phyloP scores from a whole-genome alignment of 306 rosid genomes.

The Quercus berberidifolia region DNA sequence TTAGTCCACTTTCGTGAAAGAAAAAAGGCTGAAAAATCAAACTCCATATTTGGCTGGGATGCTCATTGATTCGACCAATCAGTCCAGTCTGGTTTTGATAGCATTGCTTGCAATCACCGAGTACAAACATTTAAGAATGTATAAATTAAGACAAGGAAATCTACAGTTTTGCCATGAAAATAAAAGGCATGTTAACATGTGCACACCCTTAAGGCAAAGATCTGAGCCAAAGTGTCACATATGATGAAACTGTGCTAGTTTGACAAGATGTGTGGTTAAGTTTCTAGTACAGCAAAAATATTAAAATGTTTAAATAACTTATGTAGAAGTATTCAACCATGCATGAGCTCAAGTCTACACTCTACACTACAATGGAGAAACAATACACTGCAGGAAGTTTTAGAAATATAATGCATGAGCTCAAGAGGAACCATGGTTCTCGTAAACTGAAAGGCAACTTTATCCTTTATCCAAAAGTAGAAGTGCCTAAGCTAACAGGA shows the following conservation, averaged over 20 bases:
- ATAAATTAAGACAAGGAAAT: neutral
- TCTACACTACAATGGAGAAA: neutral
- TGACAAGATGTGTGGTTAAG: neutral
- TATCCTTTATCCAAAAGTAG: neutral
- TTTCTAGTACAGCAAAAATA: neutral
- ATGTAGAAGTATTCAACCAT: neutral
- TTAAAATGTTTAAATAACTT: neutral
- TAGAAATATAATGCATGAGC: neutral
- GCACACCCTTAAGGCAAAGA: neutral
- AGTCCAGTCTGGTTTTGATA: neutral
- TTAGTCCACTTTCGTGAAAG: neutral
- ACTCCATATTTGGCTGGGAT: neutral
- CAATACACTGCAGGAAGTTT: neutral
- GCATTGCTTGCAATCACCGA: neutral
- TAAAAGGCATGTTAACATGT: neutral
- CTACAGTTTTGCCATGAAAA: neutral
- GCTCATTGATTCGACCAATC: neutral
- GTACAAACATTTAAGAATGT: neutral
- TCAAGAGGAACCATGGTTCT: neutral
- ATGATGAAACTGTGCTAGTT: neutral
- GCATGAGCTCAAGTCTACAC: neutral
- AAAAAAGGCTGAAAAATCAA: neutral
- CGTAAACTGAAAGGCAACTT: neutral
- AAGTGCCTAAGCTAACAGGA: neutral
- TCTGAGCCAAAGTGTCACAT: neutral